phyloP scores from a whole-genome alignment of 2,329 filamentous ascomycete genomes.

The Triangularia verruculosa region DNA sequence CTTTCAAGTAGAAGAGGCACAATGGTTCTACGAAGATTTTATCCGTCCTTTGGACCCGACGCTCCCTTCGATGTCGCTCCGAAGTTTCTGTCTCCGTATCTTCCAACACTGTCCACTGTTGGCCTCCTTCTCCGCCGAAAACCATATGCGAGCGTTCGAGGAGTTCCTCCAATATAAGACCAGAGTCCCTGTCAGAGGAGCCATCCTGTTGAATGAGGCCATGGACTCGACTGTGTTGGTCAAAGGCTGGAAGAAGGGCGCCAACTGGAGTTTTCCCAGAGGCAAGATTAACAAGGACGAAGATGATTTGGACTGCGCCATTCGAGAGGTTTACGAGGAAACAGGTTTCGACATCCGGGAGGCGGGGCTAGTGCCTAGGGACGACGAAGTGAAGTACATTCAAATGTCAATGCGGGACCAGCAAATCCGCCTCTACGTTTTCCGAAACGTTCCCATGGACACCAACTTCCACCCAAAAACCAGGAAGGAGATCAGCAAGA shows the following conservation, averaged over 20 bases:
- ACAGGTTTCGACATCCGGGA: constrained; percentile 81
- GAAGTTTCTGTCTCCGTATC: constrained; percentile 82
- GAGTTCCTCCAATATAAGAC: constrained; percentile 95
- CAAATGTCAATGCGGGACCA: constrained; percentile 89
- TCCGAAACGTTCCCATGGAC: constrained; percentile 82
- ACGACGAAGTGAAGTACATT: constrained; percentile 75
- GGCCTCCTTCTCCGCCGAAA: constrained; percentile 72
- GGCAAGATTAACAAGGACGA: constrained; percentile 99
- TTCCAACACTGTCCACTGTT: constrained; percentile 93
- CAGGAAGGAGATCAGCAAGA: constrained; percentile 95
- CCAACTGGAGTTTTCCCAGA: constrained; percentile 93
- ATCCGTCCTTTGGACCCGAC: constrained; percentile 84
- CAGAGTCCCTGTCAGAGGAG: constrained; percentile 87
- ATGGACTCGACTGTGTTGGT: constrained; percentile 95
- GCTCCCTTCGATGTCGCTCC: constrained; percentile 80
- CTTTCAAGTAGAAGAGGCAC: constrained; percentile 97
- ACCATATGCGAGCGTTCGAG: constrained; percentile 80
- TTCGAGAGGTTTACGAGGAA: constrained; percentile 94
- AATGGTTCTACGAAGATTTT: constrained; percentile 99
- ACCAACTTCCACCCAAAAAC: constrained; percentile 86
- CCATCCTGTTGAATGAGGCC: constrained; percentile 85
- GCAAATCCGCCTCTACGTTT: constrained; percentile 88
- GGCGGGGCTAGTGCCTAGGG: constrained; percentile 71
- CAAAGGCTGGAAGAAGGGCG: constrained; percentile 95
- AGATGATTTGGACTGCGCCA: constrained; percentile 86